Conservation (phyloP, 108 stramenopile genomes). For the Cyclotella choctawhatcheeana region DNA sequence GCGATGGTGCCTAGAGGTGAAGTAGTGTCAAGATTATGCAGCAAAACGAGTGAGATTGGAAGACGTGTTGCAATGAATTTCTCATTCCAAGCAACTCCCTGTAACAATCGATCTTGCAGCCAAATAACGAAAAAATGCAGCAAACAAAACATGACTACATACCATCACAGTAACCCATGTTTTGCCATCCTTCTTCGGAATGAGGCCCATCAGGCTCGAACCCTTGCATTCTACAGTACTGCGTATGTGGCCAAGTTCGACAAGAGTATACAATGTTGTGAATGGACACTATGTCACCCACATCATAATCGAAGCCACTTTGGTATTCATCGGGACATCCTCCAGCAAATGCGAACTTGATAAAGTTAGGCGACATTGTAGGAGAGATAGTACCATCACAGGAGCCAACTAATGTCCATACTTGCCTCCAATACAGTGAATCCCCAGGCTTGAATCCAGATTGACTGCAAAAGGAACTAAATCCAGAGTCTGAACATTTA, state of each 20-base stretch:
- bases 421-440: not conserved
- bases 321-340: conserved; percentile 10
- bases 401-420: not conserved
- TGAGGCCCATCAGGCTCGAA: not conserved
- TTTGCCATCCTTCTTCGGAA: not conserved
- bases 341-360: not conserved
- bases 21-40: not conserved
- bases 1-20: not conserved
- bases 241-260: not conserved
- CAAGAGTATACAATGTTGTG: not conserved
- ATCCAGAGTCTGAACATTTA: not conserved
- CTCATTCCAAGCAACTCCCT: no score
- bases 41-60: not conserved
- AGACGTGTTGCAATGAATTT: not conserved
- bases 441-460: not conserved
- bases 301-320: not conserved
- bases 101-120: no score
- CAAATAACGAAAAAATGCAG: no score
- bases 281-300: conserved; percentile 10
- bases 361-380: not conserved
- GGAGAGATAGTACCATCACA: conserved; percentile 14
- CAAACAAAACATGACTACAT: not conserved
- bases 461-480: not conserved
- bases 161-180: not conserved
- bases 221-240: not conserved